A percentile compares a stretch with the other conserved stretches of the same genome.
Evolutionary conservation across 768 basidiomycete genomes (phyloP).

Genomic region (Sporobolomyces pararoseus): DNA sequence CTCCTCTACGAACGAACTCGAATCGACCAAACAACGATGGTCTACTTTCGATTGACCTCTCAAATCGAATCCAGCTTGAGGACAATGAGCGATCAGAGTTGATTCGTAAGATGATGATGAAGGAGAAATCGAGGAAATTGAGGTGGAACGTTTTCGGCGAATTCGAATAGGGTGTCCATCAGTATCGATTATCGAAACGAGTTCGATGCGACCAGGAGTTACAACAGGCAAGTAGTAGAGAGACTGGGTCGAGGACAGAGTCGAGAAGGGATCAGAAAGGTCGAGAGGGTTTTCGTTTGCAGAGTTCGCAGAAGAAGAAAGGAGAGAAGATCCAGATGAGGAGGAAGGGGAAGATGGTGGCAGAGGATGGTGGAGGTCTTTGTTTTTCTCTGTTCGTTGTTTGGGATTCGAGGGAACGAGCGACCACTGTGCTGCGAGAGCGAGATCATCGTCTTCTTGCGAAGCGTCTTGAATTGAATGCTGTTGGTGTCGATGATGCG

Average conservation of each 20-base stretch:
- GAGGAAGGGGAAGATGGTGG: slow-evolving; percentile 2
- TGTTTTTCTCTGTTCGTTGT: background rate
- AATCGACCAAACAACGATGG: slow-evolving; percentile 28
- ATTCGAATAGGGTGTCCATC: slow-evolving; percentile 27
- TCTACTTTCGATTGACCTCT: background rate
- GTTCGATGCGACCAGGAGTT: slow-evolving; percentile 8
- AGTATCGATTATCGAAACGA: slow-evolving; percentile 23
- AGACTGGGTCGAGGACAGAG: slow-evolving; percentile 28
- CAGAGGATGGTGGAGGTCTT: slow-evolving; percentile 17
- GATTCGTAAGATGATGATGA: slow-evolving; percentile 6
- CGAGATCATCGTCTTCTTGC: slow-evolving; percentile 32
- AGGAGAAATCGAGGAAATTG: background rate
- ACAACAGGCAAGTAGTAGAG: slow-evolving; percentile 40
- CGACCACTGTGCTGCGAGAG: slow-evolving; percentile 29
- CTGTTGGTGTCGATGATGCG: slow-evolving; percentile 3
- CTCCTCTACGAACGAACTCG: slow-evolving; percentile 3
- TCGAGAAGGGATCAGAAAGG: slow-evolving; percentile 20
- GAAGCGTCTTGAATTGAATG: slow-evolving; percentile 7
- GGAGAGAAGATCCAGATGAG: background rate
- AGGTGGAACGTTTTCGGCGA: slow-evolving; percentile 27
- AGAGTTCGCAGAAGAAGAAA: background rate
- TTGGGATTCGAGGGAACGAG: slow-evolving; percentile 7
- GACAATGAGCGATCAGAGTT: slow-evolving; percentile 25
- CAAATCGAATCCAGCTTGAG: slow-evolving; percentile 30
- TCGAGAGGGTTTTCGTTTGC: background rate